These are phyloP conservation scores for Immersiella caudata DNA, from an alignment of 495 filamentous ascomycete genomes.

Conservation along the genomic window DNA sequence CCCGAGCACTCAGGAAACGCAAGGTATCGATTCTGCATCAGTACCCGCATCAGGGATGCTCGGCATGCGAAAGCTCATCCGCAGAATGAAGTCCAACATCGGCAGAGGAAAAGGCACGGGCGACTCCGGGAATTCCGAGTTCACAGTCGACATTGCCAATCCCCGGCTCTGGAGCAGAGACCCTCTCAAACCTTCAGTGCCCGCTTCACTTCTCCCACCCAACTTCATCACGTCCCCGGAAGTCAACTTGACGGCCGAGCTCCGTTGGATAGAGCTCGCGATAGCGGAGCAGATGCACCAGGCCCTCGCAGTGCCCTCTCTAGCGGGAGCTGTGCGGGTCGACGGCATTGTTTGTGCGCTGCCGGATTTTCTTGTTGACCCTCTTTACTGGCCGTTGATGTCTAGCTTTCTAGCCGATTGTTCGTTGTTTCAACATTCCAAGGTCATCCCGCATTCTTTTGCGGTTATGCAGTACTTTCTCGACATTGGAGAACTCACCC, in stretches of 20 bases:
- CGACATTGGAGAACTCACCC: conserved; percentile 3
- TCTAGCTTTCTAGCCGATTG: conserved; percentile 12
- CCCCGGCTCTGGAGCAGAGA: conserved; percentile 14
- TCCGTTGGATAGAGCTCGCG: no score
- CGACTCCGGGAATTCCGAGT: conserved; percentile 3
- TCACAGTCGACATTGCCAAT: not conserved
- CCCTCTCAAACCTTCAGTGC: not conserved
- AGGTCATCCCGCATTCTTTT: conserved; percentile 17
- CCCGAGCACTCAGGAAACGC: no score
- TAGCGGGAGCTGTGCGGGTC: conserved; percentile 2
- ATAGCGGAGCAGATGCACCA: no score
- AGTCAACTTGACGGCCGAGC: no score
- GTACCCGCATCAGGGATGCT: not conserved
- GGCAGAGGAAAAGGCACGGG: conserved; percentile 5
- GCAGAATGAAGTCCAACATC: conserved; percentile 14
- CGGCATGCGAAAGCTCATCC: conserved; percentile 17
- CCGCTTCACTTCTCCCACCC: not conserved
- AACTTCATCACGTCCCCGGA: no score
- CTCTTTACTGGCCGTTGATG: not conserved
- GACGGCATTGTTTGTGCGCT: conserved; percentile 5
- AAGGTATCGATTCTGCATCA: not conserved
- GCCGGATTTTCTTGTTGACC: conserved; percentile 11
- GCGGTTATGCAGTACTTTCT: conserved; percentile 10
- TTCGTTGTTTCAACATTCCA: conserved; percentile 8
- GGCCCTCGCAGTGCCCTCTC: not conserved